Evolutionary conservation across 257 asterid species (phyloP), one percentile per base, ranked within the genome.

Genomic region (Plantago ovata): DNA sequence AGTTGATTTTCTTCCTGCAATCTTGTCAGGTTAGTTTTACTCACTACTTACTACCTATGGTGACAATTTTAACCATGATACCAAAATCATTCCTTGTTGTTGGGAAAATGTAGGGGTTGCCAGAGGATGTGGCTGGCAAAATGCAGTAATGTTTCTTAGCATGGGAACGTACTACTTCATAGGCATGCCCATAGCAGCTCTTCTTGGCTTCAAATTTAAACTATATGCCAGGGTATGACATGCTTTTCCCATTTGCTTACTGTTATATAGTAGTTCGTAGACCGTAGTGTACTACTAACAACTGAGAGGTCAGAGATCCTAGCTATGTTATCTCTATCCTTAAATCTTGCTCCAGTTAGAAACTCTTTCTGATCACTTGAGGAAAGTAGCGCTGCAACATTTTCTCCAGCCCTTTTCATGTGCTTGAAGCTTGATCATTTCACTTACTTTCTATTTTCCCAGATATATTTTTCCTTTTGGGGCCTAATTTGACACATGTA

Each of bases 51-150:
- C 44, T 38, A 0, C 4, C 4, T 12, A 12, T 44, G 18, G 50
- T 19, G 2, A 4, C 2, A 14, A 13, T 6, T 42, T n/a, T 16
- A 8, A 43, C 15, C 1, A 9, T 43, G 14, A 12, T 50, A 33
- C 10, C 0, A 50, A 46, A 46, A 24, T 24, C 44, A 39, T 3
- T 13, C 19, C 3, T 44, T 14, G 10, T 0, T 44, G 10, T 0
- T 44, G 10, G 50, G 6, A 9, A 16, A n/a, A 44, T 65, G n/a
- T 58, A 89, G 96, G 94, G 62, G 95, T 81, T 44, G 82, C 80
- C 0, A 77, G 96, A 70, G 95, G 94, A 4, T 77, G 90, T 42
- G 95, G 94, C 21, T 78, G 83, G 86, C 95, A 85, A 75, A 83
- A 79, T 66, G 65, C 76, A 57, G 94, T 69, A 0, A 70, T 79